Evolutionary conservation across 176 grass and related monocot genomes (phyloP), one percentile per base, ranked within the genome.

Genomic region (Triticum turgidum): DNA sequence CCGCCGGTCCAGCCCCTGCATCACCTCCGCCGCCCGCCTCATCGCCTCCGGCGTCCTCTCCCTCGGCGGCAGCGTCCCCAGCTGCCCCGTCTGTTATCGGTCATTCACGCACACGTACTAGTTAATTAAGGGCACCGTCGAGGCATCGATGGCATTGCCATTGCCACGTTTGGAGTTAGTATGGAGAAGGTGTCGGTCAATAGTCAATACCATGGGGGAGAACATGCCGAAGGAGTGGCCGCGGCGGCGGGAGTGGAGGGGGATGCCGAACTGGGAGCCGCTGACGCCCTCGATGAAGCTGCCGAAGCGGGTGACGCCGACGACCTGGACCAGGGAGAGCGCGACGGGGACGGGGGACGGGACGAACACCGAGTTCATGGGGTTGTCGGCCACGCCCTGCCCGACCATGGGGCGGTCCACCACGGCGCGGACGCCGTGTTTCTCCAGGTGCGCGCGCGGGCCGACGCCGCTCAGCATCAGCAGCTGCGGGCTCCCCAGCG

Each of bases 381-480:
- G 95, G 91, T 94, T 97, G 77, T 97, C 95, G 1, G 95, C 85
- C 35, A 97, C 86, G 59, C 87, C 92, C 39, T 93, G 84, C 34
- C 95, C 95, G 13, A 97, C 89, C 82, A 84, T 81, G 6, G 92
- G 85, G 17, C 93, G 90, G 25, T 94, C 87, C 27, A 87, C 24
- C 2, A 97, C 64, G 14, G 90, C 30, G 20, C 49, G 88, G 65
- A 97, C 90, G 82, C 91, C 92, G 49, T 89, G 85, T 21, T 29
- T 84, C 87, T 83, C 68, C 69, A 97, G 87, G 25, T 94, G 89
- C 32, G 15, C 38, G 0, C 87, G 85, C 9, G 95, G 95, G 12
- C 95, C 92, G 13, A 97, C 33, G 22, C 95, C 95, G 74, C 95
- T 97, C 41, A 94, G 84, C 95, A 97, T 94, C 81, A 97, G 95